Evolutionary conservation across 2,329 filamentous ascomycete species (phyloP), one percentile per base, ranked within the genome.

Genomic region (Cadophora malorum): DNA sequence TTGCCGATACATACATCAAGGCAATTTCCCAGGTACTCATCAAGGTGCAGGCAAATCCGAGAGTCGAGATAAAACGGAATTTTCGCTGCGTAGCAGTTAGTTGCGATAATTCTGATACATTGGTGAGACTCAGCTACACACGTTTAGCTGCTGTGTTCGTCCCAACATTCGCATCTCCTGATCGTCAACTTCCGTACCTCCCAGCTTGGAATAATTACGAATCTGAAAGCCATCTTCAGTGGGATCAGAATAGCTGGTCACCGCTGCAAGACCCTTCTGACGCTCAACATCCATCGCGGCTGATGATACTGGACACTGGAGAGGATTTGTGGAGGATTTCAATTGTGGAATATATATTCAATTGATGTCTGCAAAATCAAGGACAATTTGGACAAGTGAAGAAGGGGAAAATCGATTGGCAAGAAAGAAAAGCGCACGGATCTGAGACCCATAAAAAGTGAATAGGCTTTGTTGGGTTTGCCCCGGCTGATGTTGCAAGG

Each of bases 11-110:
- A 21, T 49, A 63, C 67, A 41, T 64, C 41, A 62, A 65, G 12
- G 38, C 53, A 53, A 79, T 76, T 70, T 82, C 81, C 81, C 81
- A 83, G 3, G 79, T 81, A 14, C 77, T 76, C 73, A 80, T 80
- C 35, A 81, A 73, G n/a, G 80, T 80, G 59, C 78, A 79, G 0
- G 79, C 78, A 67, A 82, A 83, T 10, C 80, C 80, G 16, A 82
- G 73, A 25, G 79, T 81, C 8, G 78, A 79, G 64, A 80, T 71
- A 67, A 80, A 80, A 19, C 78, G 75, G 70, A 81, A 82, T 69
- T 79, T 80, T 58, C 80, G 71, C 74, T 79, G 53, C 14, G 23
- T 28, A n/a, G 28, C 16, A 7, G 50, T 67, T 21, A 65, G 65
- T 63, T 35, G 38, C 10, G 53, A 5, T 4, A 35, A 35, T 19